Evolutionary conservation across 179 eudicot species (phyloP).

Genomic region (Silene vulgaris): DNA sequence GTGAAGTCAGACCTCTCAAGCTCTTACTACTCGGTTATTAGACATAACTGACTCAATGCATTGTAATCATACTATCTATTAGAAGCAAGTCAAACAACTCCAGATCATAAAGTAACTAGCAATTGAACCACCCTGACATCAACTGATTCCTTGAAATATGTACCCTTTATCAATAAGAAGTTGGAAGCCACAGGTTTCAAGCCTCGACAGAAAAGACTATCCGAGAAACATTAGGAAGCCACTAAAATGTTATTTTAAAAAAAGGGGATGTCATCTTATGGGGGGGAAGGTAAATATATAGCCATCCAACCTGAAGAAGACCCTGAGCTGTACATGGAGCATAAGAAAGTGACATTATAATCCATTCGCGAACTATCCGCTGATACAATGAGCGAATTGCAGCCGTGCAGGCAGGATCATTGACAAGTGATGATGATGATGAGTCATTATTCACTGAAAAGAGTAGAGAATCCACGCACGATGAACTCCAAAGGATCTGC

Average conservation of each 20-base stretch:
- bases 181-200: constrained; percentile 1
- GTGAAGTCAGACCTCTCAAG: neutral
- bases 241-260: neutral
- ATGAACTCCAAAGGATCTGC: constrained; percentile 96
- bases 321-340: constrained; percentile 99
- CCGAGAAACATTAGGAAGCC: neutral
- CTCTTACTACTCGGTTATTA: neutral
- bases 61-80: neutral
- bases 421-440: constrained; percentile 64
- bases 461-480: constrained; percentile 77
- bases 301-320: constrained; percentile 80
- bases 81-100: neutral
- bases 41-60: neutral
- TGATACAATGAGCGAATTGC: constrained; percentile 82
- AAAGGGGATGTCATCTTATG: neutral
- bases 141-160: neutral
- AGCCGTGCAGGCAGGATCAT: constrained; percentile 91
- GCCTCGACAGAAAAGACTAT: neutral
- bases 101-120: neutral
- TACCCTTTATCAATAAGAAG: neutral
- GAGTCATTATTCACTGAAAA: constrained; percentile 77
- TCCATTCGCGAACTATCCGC: constrained; percentile 86
- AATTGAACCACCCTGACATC: neutral
- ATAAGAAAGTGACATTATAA: constrained; percentile 78
- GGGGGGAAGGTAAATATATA: neutral